These are phyloP conservation scores for Melampsora abietis-canadensis DNA, from an alignment of 1,284 basidiomycete species.

Conservation along the genomic window DNA sequence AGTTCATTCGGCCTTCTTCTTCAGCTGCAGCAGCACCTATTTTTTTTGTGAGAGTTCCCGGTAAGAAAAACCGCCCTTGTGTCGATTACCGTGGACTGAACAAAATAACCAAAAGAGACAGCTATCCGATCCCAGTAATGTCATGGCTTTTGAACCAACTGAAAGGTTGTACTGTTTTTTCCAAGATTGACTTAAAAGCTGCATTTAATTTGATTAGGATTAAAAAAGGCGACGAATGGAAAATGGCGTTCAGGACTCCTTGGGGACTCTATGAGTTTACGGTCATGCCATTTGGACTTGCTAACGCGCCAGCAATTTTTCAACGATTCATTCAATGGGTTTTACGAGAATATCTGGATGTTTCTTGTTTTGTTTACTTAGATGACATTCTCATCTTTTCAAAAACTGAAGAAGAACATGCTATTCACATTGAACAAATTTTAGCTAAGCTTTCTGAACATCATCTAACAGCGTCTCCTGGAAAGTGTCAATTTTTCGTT, in stretches of 20 bases:
- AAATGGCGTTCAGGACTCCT: conserved; percentile 19
- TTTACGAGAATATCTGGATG: conserved; percentile 7
- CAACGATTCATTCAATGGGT: conserved; percentile 25
- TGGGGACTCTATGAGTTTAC: conserved; percentile 22
- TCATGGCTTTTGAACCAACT: conserved; percentile 16
- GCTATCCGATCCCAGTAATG: no score
- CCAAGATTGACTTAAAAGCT: conserved; percentile 22
- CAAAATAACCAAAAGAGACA: no score
- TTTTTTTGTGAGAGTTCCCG: no score
- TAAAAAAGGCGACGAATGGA: conserved; percentile 12
- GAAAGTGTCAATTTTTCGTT: conserved; percentile 18
- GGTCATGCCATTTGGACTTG: conserved; percentile 24
- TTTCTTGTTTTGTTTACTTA: conserved; percentile 35
- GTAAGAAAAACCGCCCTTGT: conserved; percentile 14
- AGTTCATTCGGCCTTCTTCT: conserved; percentile 7
- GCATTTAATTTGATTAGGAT: conserved; percentile 32
- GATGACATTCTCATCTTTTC: conserved; percentile 36
- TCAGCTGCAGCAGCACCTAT: conserved; percentile 48
- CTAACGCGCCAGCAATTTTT: conserved; percentile 19
- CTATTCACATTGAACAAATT: neutral
- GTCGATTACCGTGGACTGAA: conserved; percentile 25
- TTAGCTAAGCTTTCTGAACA: neutral
- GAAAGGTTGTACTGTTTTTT: conserved; percentile 4
- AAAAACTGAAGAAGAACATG: conserved; percentile 6
- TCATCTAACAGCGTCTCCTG: neutral